Evolutionary conservation across 768 basidiomycete species (phyloP).

Genomic region (Suillus alpinus): DNA sequence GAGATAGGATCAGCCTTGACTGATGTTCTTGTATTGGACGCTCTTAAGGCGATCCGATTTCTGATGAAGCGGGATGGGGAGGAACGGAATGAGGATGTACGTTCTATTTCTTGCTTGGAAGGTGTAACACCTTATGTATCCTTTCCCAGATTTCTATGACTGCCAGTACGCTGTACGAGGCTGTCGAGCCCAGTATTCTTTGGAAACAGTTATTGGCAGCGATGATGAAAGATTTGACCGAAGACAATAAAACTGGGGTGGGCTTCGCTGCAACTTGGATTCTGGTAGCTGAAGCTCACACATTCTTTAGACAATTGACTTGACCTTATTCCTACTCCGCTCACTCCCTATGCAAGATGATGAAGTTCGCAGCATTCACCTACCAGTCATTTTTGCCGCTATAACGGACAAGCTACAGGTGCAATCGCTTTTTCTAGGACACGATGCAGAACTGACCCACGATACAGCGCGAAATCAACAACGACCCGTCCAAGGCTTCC

Average conservation of each 20-base stretch:
- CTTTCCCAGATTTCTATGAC: constrained; percentile 66
- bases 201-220: constrained; percentile 75
- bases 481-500: constrained; percentile 33
- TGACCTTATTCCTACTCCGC: constrained; percentile 70
- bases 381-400: constrained; percentile 75
- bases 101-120: constrained; percentile 15
- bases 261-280: constrained; percentile 7
- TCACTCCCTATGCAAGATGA: constrained; percentile 83
- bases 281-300: constrained; percentile 6
- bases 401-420: constrained; percentile 67
- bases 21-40: constrained; percentile 73
- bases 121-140: constrained; percentile 3
- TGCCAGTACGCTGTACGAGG: constrained; percentile 85
- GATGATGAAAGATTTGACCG: constrained; percentile 54
- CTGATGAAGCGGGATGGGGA: constrained; percentile 53
- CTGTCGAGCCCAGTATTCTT: constrained; percentile 83
- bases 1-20: constrained; percentile 87
- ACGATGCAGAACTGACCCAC: constrained; percentile 1
- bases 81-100: constrained; percentile 55
- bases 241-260: constrained; percentile 49
- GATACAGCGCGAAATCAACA: constrained; percentile 35
- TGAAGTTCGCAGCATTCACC: constrained; percentile 75
- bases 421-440: constrained; percentile 16
- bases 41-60: constrained; percentile 68
- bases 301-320: constrained; percentile 52